A percentile compares a stretch with the other conserved stretches of the same genome.
Evolutionary conservation across 345 rosid genomes (phyloP).

Genomic region (Mallotus nudiflorus): DNA sequence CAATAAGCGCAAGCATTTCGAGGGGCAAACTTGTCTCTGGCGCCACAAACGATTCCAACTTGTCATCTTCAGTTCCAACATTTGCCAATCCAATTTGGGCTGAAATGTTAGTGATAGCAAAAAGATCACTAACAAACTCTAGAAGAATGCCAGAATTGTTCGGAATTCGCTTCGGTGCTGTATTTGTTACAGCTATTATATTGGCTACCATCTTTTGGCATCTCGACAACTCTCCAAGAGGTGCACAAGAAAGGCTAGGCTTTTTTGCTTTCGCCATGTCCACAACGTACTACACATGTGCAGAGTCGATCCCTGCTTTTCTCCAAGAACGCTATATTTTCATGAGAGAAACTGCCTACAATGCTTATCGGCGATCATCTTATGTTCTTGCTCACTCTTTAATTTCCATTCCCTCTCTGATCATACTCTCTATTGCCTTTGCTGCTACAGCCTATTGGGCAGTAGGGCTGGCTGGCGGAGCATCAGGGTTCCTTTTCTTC

Average conservation of each 20-base stretch:
- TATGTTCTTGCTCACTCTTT: slow-evolving; percentile 84
- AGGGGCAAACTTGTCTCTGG: slow-evolving; percentile 31
- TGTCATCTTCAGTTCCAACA: slow-evolving; percentile 23
- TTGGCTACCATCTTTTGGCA: slow-evolving; percentile 30
- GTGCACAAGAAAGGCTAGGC: slow-evolving; percentile 32
- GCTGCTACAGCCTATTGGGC: slow-evolving; percentile 74
- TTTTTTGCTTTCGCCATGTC: slow-evolving; percentile 36
- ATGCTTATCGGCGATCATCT: slow-evolving; percentile 77
- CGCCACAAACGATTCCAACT: slow-evolving; percentile 17
- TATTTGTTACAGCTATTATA: slow-evolving; percentile 21
- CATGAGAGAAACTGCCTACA: slow-evolving; percentile 39
- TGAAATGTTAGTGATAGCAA: slow-evolving; percentile 29
- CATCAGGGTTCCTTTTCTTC: slow-evolving; percentile 69
- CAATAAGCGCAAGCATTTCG: slow-evolving; percentile 28
- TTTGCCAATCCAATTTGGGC: slow-evolving; percentile 37
- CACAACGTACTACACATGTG: slow-evolving; percentile 36
- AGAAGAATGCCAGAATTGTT: slow-evolving; percentile 32
- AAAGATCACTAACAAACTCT: slow-evolving; percentile 26
- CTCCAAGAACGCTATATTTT: slow-evolving; percentile 34
- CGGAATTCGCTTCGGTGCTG: slow-evolving; percentile 32
- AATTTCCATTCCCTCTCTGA: slow-evolving; percentile 64
- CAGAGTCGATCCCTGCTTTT: slow-evolving; percentile 34
- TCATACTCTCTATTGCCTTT: slow-evolving; percentile 65
- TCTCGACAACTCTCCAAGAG: slow-evolving; percentile 33
- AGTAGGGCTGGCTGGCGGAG: slow-evolving; percentile 77